phyloP scores from a whole-genome alignment of 2,329 filamentous ascomycete species.

The Colletotrichum sp. region DNA sequence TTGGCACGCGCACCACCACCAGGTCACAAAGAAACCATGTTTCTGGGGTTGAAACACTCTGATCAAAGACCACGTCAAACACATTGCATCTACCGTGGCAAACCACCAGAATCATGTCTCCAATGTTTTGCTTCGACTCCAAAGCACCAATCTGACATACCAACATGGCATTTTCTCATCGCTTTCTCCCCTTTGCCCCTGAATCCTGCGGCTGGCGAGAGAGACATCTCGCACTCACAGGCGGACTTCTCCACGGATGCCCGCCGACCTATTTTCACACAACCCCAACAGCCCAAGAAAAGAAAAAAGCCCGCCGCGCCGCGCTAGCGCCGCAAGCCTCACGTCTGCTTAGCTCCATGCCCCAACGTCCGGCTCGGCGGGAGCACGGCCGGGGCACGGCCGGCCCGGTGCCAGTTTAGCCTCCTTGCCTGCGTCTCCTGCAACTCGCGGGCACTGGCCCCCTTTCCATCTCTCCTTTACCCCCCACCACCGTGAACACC shows the following conservation, averaged over 20 bases:
- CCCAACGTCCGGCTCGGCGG: conserved; percentile 16
- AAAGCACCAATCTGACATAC: neutral
- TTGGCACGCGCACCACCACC: neutral
- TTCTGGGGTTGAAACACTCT: neutral
- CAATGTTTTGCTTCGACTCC: neutral
- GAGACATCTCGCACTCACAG: neutral
- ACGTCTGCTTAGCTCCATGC: neutral
- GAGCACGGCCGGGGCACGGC: conserved; percentile 22
- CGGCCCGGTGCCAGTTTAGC: conserved; percentile 17
- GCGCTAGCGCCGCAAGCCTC: neutral
- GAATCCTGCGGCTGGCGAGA: neutral
- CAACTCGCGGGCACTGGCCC: neutral
- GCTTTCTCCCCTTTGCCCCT: neutral
- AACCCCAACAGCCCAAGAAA: neutral
- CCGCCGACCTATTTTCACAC: neutral
- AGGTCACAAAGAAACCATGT: neutral
- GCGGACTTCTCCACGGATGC: conserved; percentile 20
- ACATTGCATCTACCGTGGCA: neutral
- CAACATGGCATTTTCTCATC: neutral
- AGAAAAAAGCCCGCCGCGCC: neutral
- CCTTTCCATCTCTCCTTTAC: neutral
- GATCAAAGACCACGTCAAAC: neutral
- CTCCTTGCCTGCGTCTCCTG: conserved; percentile 16
- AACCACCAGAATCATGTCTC: neutral
- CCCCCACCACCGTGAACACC: neutral